phyloP scores from a whole-genome alignment of 768 basidiomycete species.

The Rhizopogon salebrosus region DNA sequence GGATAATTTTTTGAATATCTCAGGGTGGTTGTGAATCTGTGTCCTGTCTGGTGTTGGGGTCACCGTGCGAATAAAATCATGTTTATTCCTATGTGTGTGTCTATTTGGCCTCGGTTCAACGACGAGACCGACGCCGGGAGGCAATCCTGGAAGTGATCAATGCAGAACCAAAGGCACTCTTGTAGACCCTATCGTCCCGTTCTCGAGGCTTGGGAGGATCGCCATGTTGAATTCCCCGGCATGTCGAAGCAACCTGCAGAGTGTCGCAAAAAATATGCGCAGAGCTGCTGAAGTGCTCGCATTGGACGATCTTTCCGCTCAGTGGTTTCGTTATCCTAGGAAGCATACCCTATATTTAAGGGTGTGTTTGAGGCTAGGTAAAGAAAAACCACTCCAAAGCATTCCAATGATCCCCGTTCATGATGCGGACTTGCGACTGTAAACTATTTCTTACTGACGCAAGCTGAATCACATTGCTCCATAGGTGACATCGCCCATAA shows the following conservation, averaged over 20 bases:
- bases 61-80: constrained; percentile 3
- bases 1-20: constrained; percentile 3
- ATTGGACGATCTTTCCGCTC: constrained; percentile 54
- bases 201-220: constrained; percentile 27
- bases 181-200: constrained; percentile 14
- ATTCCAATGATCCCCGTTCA: neutral
- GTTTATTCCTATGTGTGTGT: neutral
- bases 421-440: neutral
- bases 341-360: constrained; percentile 41
- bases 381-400: neutral
- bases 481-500: neutral
- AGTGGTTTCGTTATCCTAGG: constrained; percentile 61
- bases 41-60: neutral
- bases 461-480: neutral
- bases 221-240: constrained; percentile 78
- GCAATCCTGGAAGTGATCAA: too few species aligned
- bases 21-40: constrained; percentile 2
- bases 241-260: constrained; percentile 56
- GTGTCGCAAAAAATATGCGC: constrained; percentile 61
- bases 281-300: constrained; percentile 50
- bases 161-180: too few species aligned
- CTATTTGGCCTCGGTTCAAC: constrained; percentile 1
- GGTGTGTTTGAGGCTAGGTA: constrained; percentile 23
- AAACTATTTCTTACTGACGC: neutral
- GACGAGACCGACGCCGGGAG: constrained; percentile 56